phyloP scores from a whole-genome alignment of 768 basidiomycete genomes.

The Glaciozyma martinii region DNA sequence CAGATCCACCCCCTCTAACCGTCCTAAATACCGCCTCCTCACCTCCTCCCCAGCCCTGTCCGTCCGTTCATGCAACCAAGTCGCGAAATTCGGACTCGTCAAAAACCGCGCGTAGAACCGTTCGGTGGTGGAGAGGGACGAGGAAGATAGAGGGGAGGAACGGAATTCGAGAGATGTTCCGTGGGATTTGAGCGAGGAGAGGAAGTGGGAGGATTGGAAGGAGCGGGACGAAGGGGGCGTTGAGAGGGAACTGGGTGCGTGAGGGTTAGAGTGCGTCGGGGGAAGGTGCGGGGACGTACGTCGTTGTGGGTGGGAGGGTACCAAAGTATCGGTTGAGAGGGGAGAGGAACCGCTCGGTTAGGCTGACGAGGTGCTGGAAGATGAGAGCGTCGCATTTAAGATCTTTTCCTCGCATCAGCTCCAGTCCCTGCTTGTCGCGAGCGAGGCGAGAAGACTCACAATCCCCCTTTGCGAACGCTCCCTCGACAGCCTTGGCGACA shows the following conservation, averaged over 20 bases:
- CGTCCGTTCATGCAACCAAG: background rate
- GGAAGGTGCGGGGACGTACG: conserved; percentile 37
- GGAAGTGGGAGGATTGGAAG: conserved; percentile 9
- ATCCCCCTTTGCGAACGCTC: conserved; percentile 15
- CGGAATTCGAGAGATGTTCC: conserved; percentile 13
- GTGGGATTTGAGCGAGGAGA: conserved; percentile 15
- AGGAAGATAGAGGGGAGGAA: conserved; percentile 2
- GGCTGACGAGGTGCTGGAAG: conserved; percentile 68
- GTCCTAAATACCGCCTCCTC: background rate
- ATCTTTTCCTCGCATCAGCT: conserved; percentile 18
- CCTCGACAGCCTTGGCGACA: conserved; percentile 16
- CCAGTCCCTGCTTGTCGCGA: background rate
- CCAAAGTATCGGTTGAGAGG: conserved; percentile 88
- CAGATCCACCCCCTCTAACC: background rate
- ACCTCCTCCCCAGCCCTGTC: background rate
- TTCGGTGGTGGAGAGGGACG: background rate
- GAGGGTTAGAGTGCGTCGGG: background rate
- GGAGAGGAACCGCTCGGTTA: conserved; percentile 75
- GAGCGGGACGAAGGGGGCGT: conserved; percentile 1
- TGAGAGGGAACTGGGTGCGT: background rate
- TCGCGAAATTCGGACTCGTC: background rate
- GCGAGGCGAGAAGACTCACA: conserved; percentile 14
- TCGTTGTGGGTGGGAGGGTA: conserved; percentile 60
- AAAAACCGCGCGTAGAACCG: conserved; percentile 17
- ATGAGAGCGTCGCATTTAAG: conserved; percentile 46